Evolutionary conservation across 1,139 yeast genomes (phyloP).

Genomic region (Blastobotrys illinoisensis): DNA sequence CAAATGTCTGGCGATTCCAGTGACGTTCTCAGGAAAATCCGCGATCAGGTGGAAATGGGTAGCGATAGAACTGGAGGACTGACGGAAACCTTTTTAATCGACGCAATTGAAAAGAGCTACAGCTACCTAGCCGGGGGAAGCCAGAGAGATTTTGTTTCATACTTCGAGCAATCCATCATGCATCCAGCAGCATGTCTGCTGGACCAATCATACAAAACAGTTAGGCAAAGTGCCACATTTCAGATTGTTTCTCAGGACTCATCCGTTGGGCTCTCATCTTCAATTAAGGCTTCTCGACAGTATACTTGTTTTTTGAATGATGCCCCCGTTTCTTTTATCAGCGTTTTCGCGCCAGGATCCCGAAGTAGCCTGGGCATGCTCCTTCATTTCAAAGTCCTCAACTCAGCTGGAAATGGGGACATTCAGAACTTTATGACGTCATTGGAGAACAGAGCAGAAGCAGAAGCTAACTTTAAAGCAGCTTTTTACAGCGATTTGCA

Average conservation of each 20-base stretch:
- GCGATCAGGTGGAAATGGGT: not conserved
- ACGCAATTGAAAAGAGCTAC: not conserved
- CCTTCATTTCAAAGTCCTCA: not conserved
- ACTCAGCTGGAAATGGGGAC: not conserved
- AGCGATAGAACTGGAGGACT: not conserved
- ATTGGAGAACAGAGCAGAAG: not conserved
- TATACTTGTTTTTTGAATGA: not conserved
- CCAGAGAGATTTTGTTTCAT: not conserved
- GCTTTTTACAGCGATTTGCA: not conserved
- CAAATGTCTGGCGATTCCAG: not conserved
- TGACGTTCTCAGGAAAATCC: not conserved
- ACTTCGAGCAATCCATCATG: not conserved
- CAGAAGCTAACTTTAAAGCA: not conserved
- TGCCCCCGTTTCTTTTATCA: not conserved
- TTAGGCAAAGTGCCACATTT: not conserved
- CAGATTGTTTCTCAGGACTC: not conserved
- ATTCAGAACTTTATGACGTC: not conserved
- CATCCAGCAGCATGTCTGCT: not conserved
- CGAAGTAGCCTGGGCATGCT: not conserved
- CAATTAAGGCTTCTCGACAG: not conserved
- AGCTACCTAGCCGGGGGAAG: not conserved
- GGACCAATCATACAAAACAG: not conserved
- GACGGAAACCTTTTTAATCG: not conserved
- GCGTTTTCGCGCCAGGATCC: not conserved
- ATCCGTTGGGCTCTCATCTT: not conserved